Base-by-base conservation (phyloP, 2,329 filamentous ascomycete species). In the Xylaria sp. region DNA sequence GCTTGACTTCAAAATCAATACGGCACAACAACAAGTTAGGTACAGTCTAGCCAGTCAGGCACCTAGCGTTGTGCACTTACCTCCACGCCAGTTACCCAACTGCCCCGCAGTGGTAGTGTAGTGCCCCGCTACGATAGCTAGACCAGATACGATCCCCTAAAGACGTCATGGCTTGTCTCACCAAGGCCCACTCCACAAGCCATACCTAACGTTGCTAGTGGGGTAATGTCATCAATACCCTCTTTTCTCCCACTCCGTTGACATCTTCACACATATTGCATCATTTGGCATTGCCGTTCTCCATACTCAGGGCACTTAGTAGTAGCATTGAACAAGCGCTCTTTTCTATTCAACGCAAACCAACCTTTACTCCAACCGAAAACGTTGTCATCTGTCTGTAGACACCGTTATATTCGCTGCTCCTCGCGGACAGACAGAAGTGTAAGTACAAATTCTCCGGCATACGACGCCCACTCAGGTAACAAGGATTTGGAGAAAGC, bases 81-180 rank as follows among this genome's bases (percentile, higher is more conserved):
- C 34, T 37, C 34, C 34, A 37, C 8, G 4, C 7, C 34, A 18
- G 41, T 46, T 48, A 20, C 44, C n/a, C 18, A 15, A 7, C 18
- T 18, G n/a, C 23, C 44, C n/a, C n/a, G 18, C n/a, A 20, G 18
- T 48, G 18, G n/a, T 48, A 20, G n/a, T 20, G 46, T 28, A 28
- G 28, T 28, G 28, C 28, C 28, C 46, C n/a, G n/a, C 18, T 18
- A 9, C 23, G 20, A 18, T 48, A 25, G 12, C 52, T 56, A 56
- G 52, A 37, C 51, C 18, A 10, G 15, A 55, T 55, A 54, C 9
- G 41, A 9, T 39, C 3, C 32, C 9, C 7, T 15, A 39, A 18
- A 58, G 46, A 64, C 62, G 62, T 64, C 62, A 64, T 64, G 15
- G 7, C 5, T 28, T 18, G 39, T 39, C 61, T 25, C 61, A 48